Evolutionary conservation across 2,329 filamentous ascomycete species (phyloP).

Genomic region (Nothomitra cinnamomea): DNA sequence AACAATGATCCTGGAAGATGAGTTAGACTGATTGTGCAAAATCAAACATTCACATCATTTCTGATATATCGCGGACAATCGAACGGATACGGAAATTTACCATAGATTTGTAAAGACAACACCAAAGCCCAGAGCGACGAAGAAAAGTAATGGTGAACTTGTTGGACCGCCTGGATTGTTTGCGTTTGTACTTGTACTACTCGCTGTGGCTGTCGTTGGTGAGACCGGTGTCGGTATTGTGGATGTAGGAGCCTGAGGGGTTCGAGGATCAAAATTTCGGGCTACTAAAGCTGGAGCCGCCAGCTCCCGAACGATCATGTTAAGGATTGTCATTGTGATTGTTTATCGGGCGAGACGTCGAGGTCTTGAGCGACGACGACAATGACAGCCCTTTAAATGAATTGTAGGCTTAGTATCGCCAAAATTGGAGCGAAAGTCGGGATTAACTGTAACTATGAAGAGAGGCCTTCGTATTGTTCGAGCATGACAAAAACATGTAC

Average conservation of each 20-base stretch:
- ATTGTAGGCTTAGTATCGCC: not conserved
- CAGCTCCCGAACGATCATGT: not conserved
- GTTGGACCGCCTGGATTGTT: constrained; percentile 31
- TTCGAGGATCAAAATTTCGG: not conserved
- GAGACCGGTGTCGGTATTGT: constrained; percentile 7
- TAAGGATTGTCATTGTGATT: not conserved
- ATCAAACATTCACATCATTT: not conserved
- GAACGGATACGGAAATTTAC: constrained; percentile 35
- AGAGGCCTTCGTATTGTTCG: not conserved
- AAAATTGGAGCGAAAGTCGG: not conserved
- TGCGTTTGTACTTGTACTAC: constrained; percentile 15
- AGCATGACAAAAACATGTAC: not conserved
- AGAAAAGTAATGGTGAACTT: constrained; percentile 69
- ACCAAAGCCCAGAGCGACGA: constrained; percentile 88
- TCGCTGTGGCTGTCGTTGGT: constrained; percentile 13
- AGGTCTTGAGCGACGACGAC: not conserved
- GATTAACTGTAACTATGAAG: not conserved
- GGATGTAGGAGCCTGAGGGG: not conserved
- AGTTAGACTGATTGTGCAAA: not conserved
- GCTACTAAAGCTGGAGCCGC: not conserved
- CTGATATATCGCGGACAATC: not conserved
- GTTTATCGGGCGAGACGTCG: not conserved
- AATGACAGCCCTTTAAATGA: not conserved
- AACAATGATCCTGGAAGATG: constrained; percentile 84
- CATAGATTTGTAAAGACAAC: constrained; percentile 98